These are phyloP conservation scores for Nitzschia inconspicua DNA, from an alignment of 108 stramenopile genomes.

Conservation along the genomic window DNA sequence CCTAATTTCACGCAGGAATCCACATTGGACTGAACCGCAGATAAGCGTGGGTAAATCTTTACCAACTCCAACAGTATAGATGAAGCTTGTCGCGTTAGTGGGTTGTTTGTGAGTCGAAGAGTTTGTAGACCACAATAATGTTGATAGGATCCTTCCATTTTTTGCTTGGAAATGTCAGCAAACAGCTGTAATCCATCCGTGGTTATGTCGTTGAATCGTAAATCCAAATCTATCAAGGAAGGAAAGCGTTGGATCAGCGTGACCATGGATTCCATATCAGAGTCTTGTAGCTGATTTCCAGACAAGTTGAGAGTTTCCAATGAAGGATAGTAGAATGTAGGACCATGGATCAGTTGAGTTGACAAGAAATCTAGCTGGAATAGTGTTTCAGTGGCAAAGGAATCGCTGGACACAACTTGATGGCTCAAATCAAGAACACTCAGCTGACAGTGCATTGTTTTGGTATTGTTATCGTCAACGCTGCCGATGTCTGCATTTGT, in stretches of 20 bases:
- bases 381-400: background rate
- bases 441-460: background rate
- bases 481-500: background rate
- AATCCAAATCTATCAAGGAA: background rate
- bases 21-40: constrained; percentile 7
- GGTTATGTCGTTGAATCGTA: constrained; percentile 11
- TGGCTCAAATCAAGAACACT: constrained; percentile 2
- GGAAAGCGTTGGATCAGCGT: constrained; percentile 6
- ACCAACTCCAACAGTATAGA: background rate
- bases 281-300: constrained; percentile 8
- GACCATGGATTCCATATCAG: constrained; percentile 4
- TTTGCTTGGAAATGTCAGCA: constrained; percentile 4
- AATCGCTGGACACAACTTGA: background rate
- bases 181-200: constrained; percentile 8
- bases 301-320: background rate
- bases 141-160: background rate
- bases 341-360: too few species aligned
- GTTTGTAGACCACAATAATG: background rate
- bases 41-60: constrained; percentile 3
- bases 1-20: too few species aligned
- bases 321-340: constrained; percentile 1
- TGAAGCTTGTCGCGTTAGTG: constrained; percentile 2
- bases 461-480: background rate
- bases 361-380: constrained; percentile 2
- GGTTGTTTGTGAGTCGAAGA: constrained; percentile 5